These are phyloP conservation scores for Xylaria sp. DNA, from an alignment of 2,329 filamentous ascomycete genomes.

Conservation along the genomic window DNA sequence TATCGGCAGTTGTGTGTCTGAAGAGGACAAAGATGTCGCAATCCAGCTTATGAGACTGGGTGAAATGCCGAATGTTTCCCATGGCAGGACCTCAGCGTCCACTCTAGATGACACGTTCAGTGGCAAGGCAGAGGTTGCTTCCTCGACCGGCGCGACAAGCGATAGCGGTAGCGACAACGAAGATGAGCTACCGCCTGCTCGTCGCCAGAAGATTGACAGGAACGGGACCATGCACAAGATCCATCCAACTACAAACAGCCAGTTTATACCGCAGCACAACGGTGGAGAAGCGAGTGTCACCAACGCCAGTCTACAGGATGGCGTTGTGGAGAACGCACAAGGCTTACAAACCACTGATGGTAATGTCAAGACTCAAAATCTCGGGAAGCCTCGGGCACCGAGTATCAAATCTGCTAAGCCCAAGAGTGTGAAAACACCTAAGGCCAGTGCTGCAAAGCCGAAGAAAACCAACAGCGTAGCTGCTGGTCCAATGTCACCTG, in stretches of 20 bases:
- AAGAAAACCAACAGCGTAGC: constrained; percentile 61
- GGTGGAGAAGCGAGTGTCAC: constrained; percentile 66
- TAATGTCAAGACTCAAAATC: constrained; percentile 57
- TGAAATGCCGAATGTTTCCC: constrained; percentile 91
- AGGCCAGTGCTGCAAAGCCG: constrained; percentile 60
- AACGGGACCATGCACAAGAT: constrained; percentile 58
- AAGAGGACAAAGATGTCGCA: constrained; percentile 92
- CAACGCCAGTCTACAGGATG: constrained; percentile 64
- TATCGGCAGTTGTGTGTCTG: constrained; percentile 94
- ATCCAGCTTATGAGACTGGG: constrained; percentile 96
- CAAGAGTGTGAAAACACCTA: constrained; percentile 56
- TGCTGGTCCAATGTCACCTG: constrained; percentile 67
- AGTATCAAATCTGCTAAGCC: constrained; percentile 58
- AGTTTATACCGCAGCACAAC: constrained; percentile 59
- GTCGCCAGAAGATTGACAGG: constrained; percentile 66
- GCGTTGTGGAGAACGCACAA: constrained; percentile 52
- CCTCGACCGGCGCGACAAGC: constrained; percentile 86
- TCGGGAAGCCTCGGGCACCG: constrained; percentile 49
- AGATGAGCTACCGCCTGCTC: constrained; percentile 67
- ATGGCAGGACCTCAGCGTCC: constrained; percentile 91
- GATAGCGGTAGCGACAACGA: constrained; percentile 78
- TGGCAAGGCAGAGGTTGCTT: constrained; percentile 84
- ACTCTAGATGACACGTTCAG: constrained; percentile 95
- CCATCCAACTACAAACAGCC: constrained; percentile 64
- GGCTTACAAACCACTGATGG: constrained; percentile 56